phyloP scores from a whole-genome alignment of 1,284 basidiomycete genomes.

The Gymnopus androsaceus region DNA sequence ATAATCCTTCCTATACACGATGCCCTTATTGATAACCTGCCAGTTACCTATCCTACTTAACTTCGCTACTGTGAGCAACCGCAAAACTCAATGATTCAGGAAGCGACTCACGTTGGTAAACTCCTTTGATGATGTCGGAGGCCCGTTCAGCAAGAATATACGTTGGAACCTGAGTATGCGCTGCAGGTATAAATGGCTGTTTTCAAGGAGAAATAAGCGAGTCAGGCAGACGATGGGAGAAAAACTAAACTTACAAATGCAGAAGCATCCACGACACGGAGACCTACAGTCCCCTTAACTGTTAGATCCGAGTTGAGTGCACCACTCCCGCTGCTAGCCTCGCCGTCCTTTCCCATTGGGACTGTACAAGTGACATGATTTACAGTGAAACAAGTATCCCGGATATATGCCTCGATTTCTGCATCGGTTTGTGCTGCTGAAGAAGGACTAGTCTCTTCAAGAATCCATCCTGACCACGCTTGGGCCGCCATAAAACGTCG shows the following conservation, averaged over 20 bases:
- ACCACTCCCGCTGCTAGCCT: not conserved
- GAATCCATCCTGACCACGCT: not conserved
- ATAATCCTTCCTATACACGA: no score
- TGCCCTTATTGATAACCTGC: no score
- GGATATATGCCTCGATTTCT: not conserved
- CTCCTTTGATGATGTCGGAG: slow-evolving; percentile 1
- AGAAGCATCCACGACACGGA: not conserved
- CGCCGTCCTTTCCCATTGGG: slow-evolving; percentile 12
- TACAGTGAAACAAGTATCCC: slow-evolving; percentile 6
- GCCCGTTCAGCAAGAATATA: slow-evolving; percentile 3
- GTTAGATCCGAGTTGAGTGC: not conserved
- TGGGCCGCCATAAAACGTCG: not conserved
- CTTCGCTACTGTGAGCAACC: no score
- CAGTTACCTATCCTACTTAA: no score
- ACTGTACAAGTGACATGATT: slow-evolving; percentile 20
- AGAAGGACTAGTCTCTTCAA: not conserved
- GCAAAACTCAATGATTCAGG: no score
- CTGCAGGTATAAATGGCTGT: slow-evolving; percentile 6
- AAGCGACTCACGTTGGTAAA: no score
- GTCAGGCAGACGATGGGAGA: not conserved
- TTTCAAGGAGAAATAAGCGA: not conserved
- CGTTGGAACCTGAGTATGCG: not conserved
- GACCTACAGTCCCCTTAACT: not conserved
- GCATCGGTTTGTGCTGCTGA: not conserved
- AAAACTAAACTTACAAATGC: not conserved